phyloP scores from a whole-genome alignment of 306 rosid genomes.

The Lathyrus aphaca region DNA sequence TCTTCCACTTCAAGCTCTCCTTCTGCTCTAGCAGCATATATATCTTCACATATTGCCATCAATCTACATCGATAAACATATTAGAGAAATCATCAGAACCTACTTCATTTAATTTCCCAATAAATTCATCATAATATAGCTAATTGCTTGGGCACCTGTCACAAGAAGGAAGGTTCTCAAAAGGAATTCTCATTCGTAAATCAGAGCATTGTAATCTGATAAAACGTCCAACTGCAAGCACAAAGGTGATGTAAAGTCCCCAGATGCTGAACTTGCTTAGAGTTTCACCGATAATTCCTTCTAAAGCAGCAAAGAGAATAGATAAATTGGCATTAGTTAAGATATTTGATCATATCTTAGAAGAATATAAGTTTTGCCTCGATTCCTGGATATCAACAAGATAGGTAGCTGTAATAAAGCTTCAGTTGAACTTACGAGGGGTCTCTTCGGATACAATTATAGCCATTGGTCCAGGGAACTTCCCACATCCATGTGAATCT shows the following conservation, averaged over 20 bases:
- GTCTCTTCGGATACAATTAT: slow-evolving; percentile 85
- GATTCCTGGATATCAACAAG: not conserved
- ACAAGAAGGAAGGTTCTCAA: slow-evolving; percentile 92
- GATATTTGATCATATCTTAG: slow-evolving; percentile 27
- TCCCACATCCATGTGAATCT: slow-evolving; percentile 63
- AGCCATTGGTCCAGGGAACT: slow-evolving; percentile 77
- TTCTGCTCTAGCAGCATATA: slow-evolving; percentile 91
- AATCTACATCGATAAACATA: slow-evolving; percentile 55
- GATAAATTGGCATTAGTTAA: slow-evolving; percentile 39
- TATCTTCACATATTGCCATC: slow-evolving; percentile 89
- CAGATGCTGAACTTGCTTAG: slow-evolving; percentile 99
- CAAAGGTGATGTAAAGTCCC: slow-evolving; percentile 96
- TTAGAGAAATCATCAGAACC: slow-evolving; percentile 11
- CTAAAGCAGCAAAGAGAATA: slow-evolving; percentile 50
- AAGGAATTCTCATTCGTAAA: slow-evolving; percentile 94
- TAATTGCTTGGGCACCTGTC: slow-evolving; percentile 61
- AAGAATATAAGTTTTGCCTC: slow-evolving; percentile 19
- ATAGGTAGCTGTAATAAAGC: slow-evolving; percentile 7
- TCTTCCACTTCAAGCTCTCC: slow-evolving; percentile 95
- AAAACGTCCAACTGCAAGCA: slow-evolving; percentile 96
- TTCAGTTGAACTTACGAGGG: slow-evolving; percentile 68
- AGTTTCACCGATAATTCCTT: slow-evolving; percentile 92
- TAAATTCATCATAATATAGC: slow-evolving; percentile 21
- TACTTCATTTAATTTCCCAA: slow-evolving; percentile 25
- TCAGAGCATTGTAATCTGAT: slow-evolving; percentile 96